Evolutionary conservation across 257 asterid genomes (phyloP).

Genomic region (Gentiana dahurica): DNA sequence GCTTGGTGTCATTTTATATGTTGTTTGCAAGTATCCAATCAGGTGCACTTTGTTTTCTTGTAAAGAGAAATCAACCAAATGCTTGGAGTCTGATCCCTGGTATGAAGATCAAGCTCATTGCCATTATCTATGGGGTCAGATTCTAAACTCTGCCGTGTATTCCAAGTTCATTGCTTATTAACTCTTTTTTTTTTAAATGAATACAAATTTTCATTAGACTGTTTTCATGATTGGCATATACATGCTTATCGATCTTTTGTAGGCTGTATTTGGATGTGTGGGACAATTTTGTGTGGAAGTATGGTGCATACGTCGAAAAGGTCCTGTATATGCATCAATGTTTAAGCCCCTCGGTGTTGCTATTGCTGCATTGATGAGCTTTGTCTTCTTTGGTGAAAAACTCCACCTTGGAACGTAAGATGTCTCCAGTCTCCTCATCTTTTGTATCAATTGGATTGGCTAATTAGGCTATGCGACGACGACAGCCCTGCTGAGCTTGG

Average conservation of each 20-base stretch:
- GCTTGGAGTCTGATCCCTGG: slow-evolving; percentile 17
- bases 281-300: background rate
- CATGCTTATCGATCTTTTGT: background rate
- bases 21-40: slow-evolving; percentile 7
- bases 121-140: slow-evolving; percentile 14
- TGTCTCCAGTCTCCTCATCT: background rate
- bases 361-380: slow-evolving; percentile 15
- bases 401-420: slow-evolving; percentile 17
- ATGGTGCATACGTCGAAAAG: slow-evolving; percentile 21
- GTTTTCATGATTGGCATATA: too few species aligned
- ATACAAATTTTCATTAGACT: too few species aligned
- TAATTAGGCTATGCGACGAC: too few species aligned
- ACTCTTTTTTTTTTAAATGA: too few species aligned
- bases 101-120: slow-evolving; percentile 12
- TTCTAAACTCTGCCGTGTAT: background rate
- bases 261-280: slow-evolving; percentile 5
- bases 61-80: slow-evolving; percentile 3
- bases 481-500: too few species aligned
- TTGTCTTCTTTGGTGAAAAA: slow-evolving; percentile 16
- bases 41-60: slow-evolving; percentile 1
- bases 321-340: slow-evolving; percentile 22
- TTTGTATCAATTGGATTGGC: too few species aligned
- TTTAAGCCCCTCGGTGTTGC: slow-evolving; percentile 19
- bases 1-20: slow-evolving; percentile 13
- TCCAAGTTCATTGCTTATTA: too few species aligned